phyloP scores from a whole-genome alignment of 2,329 filamentous ascomycete species.

The Colletotrichum plurivorum region DNA sequence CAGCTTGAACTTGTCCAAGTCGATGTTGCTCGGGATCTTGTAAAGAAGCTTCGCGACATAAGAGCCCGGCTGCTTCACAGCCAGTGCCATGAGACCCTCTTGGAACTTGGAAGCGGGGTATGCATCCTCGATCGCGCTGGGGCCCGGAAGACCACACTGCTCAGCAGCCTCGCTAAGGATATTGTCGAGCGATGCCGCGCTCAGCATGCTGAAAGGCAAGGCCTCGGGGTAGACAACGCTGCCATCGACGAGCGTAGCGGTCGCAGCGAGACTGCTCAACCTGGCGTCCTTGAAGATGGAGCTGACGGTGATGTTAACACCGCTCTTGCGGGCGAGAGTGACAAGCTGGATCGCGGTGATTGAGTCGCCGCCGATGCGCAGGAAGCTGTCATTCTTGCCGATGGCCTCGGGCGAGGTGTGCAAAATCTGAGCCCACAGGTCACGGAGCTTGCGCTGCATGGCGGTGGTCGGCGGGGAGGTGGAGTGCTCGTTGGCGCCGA shows the following conservation, averaged over 20 bases:
- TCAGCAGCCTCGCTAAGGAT: too few species aligned
- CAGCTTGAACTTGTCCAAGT: constrained; percentile 44
- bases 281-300: constrained; percentile 43
- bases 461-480: too few species aligned
- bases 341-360: constrained; percentile 26
- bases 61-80: constrained; percentile 39
- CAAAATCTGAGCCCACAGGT: neutral
- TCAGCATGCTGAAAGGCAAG: too few species aligned
- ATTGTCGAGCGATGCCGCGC: neutral
- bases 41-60: constrained; percentile 36
- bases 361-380: constrained; percentile 63
- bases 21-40: constrained; percentile 17
- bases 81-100: constrained; percentile 42
- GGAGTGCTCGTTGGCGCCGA: too few species aligned
- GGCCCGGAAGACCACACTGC: too few species aligned
- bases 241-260: too few species aligned
- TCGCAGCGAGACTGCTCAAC: too few species aligned
- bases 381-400: constrained; percentile 57
- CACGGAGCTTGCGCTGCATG: neutral
- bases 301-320: constrained; percentile 42
- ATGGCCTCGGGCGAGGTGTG: too few species aligned
- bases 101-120: constrained; percentile 41
- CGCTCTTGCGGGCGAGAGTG: constrained; percentile 41
- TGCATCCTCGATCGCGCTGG: constrained; percentile 33
- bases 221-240: too few species aligned